Evolutionary conservation across 2,329 filamentous ascomycete species (phyloP), one percentile per base, ranked within the genome.

Genomic region (Xylaria sp.): DNA sequence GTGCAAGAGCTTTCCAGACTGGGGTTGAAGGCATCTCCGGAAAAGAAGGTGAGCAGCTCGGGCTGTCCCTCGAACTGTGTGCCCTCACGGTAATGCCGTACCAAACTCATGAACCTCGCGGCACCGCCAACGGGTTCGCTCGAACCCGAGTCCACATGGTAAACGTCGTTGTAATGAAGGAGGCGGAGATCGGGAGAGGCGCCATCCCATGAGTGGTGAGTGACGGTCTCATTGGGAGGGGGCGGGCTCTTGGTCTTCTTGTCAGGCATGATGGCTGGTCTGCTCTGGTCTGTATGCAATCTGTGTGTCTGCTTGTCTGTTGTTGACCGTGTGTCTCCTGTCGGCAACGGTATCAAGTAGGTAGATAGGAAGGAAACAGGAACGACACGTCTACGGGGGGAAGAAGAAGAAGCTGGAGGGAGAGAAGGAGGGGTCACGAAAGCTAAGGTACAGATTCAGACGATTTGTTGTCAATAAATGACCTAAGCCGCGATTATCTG

Each of bases 91-190:
- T 96, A 96, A 72, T 92, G 81, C 60, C 91, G 86, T 65, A 88
- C 80, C 30, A 94, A 77, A 2, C 86, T 88, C 72, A 94, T 87
- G 75, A 97, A 96, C 52, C 92, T 83, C 35, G 90, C 80, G 48
- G 89, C 82, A 16, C 92, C 92, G 34, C 92, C 92, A 1, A 92
- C 85, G 1, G 92, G 92, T 70, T 96, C 91, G 13, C 88, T 85
- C 30, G 90, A 92, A 1, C 80, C 79, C 1, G 76, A 71, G 66
- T 96, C 91, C 57, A 96, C 83, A 69, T 96, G 92, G 74, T 96
- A 96, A 61, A 96, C 92, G 75, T 97, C 92, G 74, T 96, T 96
- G 80, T 89, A 96, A 76, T 96, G 92, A 37, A 96, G 73, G 58
- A 96, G 75, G n/a, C 92, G 86, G 54, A 96, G 76, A 71, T 91